Evolutionary conservation across 179 eudicot genomes (phyloP).

Genomic region (Silene coronaria): DNA sequence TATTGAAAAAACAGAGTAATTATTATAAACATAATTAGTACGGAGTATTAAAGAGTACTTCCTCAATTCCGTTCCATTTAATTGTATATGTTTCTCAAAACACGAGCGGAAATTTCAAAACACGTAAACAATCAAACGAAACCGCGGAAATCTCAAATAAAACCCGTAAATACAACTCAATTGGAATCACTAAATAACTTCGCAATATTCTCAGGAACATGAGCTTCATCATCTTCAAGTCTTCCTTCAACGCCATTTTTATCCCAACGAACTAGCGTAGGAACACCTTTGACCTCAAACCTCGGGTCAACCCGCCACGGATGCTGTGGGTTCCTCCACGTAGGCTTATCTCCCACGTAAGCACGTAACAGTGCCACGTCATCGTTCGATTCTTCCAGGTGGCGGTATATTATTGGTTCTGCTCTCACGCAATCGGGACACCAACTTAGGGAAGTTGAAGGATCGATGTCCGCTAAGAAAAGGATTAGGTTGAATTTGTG

Average conservation of each 20-base stretch:
- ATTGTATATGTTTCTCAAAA: not conserved
- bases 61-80: not conserved
- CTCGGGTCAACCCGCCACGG: conserved; percentile 65
- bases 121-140: not conserved
- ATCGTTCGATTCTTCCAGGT: conserved; percentile 48
- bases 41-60: no score
- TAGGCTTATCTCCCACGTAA: conserved; percentile 82
- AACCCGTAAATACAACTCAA: not conserved
- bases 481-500: not conserved
- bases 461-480: not conserved
- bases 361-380: conserved; percentile 63
- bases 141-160: no score
- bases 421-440: conserved; percentile 78
- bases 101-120: not conserved
- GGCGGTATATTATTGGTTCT: conserved; percentile 81
- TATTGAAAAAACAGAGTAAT: no score
- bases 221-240: conserved; percentile 93
- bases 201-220: conserved; percentile 28
- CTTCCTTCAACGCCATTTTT: conserved; percentile 52
- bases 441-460: not conserved
- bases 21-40: no score
- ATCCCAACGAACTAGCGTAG: conserved; percentile 73
- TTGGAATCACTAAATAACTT: not conserved
- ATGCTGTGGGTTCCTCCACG: conserved; percentile 78
- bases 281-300: conserved; percentile 81